These are phyloP conservation scores for Fusarium drepaniforme DNA, from an alignment of 2,329 filamentous ascomycete genomes.

Conservation along the genomic window DNA sequence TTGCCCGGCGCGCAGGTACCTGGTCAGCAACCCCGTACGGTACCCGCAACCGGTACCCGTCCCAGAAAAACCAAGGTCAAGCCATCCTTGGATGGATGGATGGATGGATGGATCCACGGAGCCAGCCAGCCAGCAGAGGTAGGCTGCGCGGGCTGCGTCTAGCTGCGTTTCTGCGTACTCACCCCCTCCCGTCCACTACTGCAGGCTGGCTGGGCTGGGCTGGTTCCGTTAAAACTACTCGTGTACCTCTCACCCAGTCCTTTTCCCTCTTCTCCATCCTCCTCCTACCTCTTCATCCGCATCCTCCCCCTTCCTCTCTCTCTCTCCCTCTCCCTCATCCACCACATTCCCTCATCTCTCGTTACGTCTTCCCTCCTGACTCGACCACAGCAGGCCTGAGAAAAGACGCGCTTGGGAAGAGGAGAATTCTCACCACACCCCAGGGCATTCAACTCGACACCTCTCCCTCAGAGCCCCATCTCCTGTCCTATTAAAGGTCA, in stretches of 20 bases:
- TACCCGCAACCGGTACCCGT: constrained; percentile 37
- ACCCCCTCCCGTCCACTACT: constrained; percentile 13
- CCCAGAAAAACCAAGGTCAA: constrained; percentile 26
- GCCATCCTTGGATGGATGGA: not conserved
- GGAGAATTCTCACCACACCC: constrained; percentile 46
- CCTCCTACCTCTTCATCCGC: constrained; percentile 63
- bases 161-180: constrained; percentile 11
- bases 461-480: constrained; percentile 34
- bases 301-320: constrained; percentile 53
- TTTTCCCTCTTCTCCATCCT: constrained; percentile 66
- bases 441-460: constrained; percentile 37
- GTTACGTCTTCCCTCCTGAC: constrained; percentile 61
- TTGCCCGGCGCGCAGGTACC: constrained; percentile 36
- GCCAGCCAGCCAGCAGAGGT: not conserved
- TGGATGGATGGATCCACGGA: not conserved
- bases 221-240: constrained; percentile 53
- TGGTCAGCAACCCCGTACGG: constrained; percentile 22
- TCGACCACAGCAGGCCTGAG: constrained; percentile 52
- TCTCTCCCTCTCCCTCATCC: constrained; percentile 52
- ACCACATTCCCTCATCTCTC: constrained; percentile 66
- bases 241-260: constrained; percentile 64
- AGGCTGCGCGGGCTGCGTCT: not conserved
- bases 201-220: constrained; percentile 19
- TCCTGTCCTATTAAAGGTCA: constrained; percentile 46
- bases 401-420: constrained; percentile 49